Base-by-base conservation (phyloP, 148 eudicot species). In the Pharnaceum exiguum region DNA sequence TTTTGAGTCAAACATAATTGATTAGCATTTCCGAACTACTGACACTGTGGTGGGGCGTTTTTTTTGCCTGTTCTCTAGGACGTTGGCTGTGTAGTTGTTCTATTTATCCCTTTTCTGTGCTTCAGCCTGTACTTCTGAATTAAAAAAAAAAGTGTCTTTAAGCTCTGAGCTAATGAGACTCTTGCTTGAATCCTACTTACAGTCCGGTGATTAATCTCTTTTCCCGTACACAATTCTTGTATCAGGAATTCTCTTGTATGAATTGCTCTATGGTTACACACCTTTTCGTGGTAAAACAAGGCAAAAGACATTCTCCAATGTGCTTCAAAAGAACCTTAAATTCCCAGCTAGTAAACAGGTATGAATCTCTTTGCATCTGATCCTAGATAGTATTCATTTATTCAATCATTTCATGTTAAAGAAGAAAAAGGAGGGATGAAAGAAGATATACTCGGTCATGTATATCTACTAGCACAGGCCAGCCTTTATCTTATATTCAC, bases 281-380 rank as follows among this genome's bases (percentile, higher is more conserved):
- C 99, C 99, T 35, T 94, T 94, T 59, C 87, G 99, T 60, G 96
- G 99, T 62, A 89, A 94, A 82, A 86, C 96, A 11, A 86, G 99
- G 82, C 99, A 94, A 73, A 89, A 75, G 75, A 94, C 99, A 28
- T 94, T 94, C 63, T 67, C 96, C 28, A 94, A 89, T 17, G 55
- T 94, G 49, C 89, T 94, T 63, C 91, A 80, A 47, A 94, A 84
- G 72, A 83, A 84, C 58, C 66, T 89, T 15, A 94, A 82, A 51
- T 94, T 82, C 66, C 96, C 99, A 13, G 76, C 70, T 48, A 82
- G 71, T 65, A 78, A 66, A 76, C 69, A 73, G 76, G 96, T 85
- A 45, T 69, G 75, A 21, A 27, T 35, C 10, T 24, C 7, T 18
- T 8, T 36, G n/a, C 8, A 10, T 66, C 30, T 17, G 13, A 15